Evolutionary conservation across 257 asterid genomes (phyloP), one percentile per base, ranked within the genome.

Genomic region (Nicotiana paniculata): DNA sequence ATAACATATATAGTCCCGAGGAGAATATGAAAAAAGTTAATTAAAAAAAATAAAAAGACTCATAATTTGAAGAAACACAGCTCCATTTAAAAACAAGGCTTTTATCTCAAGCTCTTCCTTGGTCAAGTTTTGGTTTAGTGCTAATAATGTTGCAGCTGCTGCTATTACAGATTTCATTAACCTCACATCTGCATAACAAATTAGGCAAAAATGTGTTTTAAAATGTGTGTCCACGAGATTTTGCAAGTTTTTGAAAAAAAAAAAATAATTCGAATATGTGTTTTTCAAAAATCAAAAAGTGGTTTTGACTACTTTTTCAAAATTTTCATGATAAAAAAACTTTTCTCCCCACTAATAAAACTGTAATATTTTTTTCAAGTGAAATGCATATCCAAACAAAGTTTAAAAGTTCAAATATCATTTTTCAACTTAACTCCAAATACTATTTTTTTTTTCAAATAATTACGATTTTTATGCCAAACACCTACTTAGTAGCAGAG

Each of bases 111-210:
- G 81, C 79, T 67, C 83, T 39, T 89, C 84, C 84, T 79, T 87
- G 1, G 84, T 84, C 83, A 89, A 86, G 18, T 74, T 77, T 74
- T 81, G 85, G 87, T 90, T 89, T 85, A 89, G 3, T 62, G 83
- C 89, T 78, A 89, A 32, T 85, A 92, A 88, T 85, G 93, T 86
- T 62, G 96, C 96, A 35, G 97, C 92, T 84, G 93, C 96, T 75
- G 95, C 95, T 72, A 91, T 81, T 61, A 89, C 89, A 67, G 95
- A 91, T 82, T 86, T 81, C 89, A 90, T 82, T 77, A 87, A 79
- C 43, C 89, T 83, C 53, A 61, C 86, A 86, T 89, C 95, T 92
- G 90, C 90, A 89, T 53, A 81, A 5, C 32, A 15, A 9, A 51
- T 61, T 12, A 33, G 68, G 17, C 35, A 15, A 33, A 21, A 21